Conservation (phyloP, 2,329 filamentous ascomycete genomes). For the Paramyrothecium sp. region DNA sequence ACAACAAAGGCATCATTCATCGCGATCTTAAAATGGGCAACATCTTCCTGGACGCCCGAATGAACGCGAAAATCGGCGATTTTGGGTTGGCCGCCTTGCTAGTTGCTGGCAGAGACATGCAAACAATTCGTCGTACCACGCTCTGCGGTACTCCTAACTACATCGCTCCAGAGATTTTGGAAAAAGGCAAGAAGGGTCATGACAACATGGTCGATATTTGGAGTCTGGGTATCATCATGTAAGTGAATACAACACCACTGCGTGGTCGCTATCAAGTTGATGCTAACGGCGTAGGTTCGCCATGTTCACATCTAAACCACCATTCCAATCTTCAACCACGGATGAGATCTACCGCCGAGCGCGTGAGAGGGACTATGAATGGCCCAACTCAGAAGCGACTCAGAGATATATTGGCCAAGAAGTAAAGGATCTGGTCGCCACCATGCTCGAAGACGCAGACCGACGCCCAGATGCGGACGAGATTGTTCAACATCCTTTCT, state of each 20-base stretch:
- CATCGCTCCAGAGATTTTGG: constrained; percentile 93
- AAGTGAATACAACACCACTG: constrained; percentile 29
- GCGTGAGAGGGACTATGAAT: constrained; percentile 72
- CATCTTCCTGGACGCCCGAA: constrained; percentile 87
- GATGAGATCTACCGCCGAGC: constrained; percentile 81
- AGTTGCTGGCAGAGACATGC: constrained; percentile 87
- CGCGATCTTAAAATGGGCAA: constrained; percentile 98
- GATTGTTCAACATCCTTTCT: constrained; percentile 79
- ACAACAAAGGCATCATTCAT: constrained; percentile 93
- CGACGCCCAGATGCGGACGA: constrained; percentile 71
- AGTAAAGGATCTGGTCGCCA: constrained; percentile 75
- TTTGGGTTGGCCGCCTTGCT: constrained; percentile 92
- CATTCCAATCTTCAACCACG: constrained; percentile 88
- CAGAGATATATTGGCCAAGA: constrained; percentile 72
- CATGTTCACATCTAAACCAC: constrained; percentile 93
- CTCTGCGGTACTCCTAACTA: constrained; percentile 98
- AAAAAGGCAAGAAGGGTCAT: constrained; percentile 91
- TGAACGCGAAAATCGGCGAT: constrained; percentile 98
- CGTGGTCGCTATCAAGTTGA: neutral
- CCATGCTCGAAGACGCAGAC: constrained; percentile 73
- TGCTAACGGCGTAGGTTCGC: constrained; percentile 65
- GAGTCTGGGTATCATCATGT: constrained; percentile 97
- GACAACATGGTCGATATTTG: constrained; percentile 98
- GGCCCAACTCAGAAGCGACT: constrained; percentile 66
- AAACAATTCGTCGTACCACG: constrained; percentile 80